Base-by-base conservation (phyloP, 306 rosid genomes). In the Vicia faba region DNA sequence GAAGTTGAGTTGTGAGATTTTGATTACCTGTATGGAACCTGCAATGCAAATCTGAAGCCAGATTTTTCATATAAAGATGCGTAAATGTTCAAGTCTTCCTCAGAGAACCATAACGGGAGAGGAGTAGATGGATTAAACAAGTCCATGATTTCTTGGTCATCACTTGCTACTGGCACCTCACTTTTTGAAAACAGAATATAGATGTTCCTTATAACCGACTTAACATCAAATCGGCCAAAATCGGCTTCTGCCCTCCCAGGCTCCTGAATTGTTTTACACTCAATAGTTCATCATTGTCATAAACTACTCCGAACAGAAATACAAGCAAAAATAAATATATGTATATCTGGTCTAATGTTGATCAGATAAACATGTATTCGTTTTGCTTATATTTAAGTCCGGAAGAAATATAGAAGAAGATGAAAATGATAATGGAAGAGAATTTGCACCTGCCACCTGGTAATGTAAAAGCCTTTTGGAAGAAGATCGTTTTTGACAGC, bases 121-220 rank as follows among this genome's bases (percentile, higher is more conserved):
- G 85, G 88, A 56, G 66, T 45, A 15, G 87, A 70, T 3, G 87
- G 92, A 66, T 84, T 75, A 38, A 70, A 77, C 84, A 84, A 75
- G 66, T 81, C 92, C 92, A 84, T 86, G 68, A 86, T 81, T 75
- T 87, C 89, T 44, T 82, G 81, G 64, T 76, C 71, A 53, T 75
- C 67, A 19, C 54, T 55, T 4, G 87, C 93, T 39, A 76, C 12
- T 13, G 93, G 89, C 1, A 87, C 28, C 69, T 84, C 88, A 64
- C 81, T 80, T 56, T 63, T 35, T 11, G 93, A 84, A 77, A 82
- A 87, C 41, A 87, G 86, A 16, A 61, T 79, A 50, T 84, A 78
- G 25, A 84, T 80, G 68, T 84, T 87, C 61, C 90, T 84, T 62
- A 80, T 40, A 15, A 84, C 78, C 0, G 85, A 38, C 61, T 81